phyloP scores from a whole-genome alignment of 345 rosid genomes.

The Citrus glauca region DNA sequence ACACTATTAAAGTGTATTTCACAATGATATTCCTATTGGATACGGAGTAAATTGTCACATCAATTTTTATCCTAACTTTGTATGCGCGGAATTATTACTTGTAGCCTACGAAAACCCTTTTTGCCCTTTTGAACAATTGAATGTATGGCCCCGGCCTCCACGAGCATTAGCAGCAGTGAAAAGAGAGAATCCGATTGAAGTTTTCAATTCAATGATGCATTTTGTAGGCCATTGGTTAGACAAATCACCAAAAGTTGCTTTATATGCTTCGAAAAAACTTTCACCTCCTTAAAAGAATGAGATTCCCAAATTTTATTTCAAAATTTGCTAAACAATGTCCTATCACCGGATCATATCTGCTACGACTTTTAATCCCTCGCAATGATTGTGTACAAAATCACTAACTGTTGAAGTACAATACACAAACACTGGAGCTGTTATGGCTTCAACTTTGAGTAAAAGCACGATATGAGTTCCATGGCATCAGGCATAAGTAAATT shows the following conservation, averaged over 20 bases:
- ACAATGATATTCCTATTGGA: not conserved
- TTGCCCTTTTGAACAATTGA: not conserved
- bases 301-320: not conserved
- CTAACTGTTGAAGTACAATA: too few relatives aligned
- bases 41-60: not conserved
- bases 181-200: not conserved
- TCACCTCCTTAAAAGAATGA: not conserved
- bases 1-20: not conserved
- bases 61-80: not conserved
- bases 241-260: constrained; percentile 2
- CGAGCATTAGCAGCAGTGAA: too few relatives aligned
- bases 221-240: constrained; percentile 9
- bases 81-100: not conserved
- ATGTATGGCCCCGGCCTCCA: not conserved
- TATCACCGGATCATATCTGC: not conserved
- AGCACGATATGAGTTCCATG: not conserved
- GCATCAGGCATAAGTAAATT: not conserved
- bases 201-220: not conserved
- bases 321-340: not conserved
- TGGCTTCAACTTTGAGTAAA: too few relatives aligned
- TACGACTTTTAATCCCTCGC: too few relatives aligned
- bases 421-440: too few relatives aligned
- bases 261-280: constrained; percentile 1
- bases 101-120: not conserved
- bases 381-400: too few relatives aligned